Conservation (phyloP, 495 filamentous ascomycete species). For the Talaromyces liani region DNA sequence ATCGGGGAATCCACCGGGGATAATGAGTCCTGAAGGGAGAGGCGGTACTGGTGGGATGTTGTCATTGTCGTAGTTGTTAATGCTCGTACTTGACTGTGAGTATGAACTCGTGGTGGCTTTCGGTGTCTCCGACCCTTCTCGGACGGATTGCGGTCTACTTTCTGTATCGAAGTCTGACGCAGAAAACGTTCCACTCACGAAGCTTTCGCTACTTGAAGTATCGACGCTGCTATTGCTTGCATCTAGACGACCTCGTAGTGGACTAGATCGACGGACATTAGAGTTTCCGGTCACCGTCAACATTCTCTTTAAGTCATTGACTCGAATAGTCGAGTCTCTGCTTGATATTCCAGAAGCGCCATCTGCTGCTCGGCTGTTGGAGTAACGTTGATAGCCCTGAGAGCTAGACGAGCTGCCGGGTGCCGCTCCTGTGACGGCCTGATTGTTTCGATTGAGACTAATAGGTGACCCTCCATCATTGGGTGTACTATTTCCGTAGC, state of each 20-base stretch:
- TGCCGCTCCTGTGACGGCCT: not conserved
- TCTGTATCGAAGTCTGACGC: constrained; percentile 31
- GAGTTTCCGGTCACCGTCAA: constrained; percentile 45
- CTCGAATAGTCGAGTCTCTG: constrained; percentile 62
- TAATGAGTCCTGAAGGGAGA: constrained; percentile 29
- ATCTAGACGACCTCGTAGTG: constrained; percentile 29
- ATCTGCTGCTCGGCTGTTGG: constrained; percentile 28
- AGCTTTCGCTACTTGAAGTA: constrained; percentile 40
- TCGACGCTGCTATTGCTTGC: constrained; percentile 28
- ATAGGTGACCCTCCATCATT: constrained; percentile 18
- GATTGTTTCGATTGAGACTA: constrained; percentile 12
- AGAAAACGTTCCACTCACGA: constrained; percentile 34
- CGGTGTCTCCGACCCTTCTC: constrained; percentile 29
- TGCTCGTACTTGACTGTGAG: constrained; percentile 1
- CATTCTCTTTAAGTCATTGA: constrained; percentile 80
- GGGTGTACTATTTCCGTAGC: constrained; percentile 27
- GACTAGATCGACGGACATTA: constrained; percentile 28
- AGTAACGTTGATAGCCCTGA: constrained; percentile 18
- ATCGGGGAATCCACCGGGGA: constrained; percentile 30
- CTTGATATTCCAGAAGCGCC: constrained; percentile 49
- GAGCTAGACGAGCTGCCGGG: constrained; percentile 14
- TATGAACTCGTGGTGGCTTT: constrained; percentile 15
- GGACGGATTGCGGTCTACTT: constrained; percentile 20
- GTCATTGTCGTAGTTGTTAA: constrained; percentile 13
- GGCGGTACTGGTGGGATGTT: constrained; percentile 39